Conservation (phyloP, 352 stramenopile species). For the Thraustochytrium sp. region DNA sequence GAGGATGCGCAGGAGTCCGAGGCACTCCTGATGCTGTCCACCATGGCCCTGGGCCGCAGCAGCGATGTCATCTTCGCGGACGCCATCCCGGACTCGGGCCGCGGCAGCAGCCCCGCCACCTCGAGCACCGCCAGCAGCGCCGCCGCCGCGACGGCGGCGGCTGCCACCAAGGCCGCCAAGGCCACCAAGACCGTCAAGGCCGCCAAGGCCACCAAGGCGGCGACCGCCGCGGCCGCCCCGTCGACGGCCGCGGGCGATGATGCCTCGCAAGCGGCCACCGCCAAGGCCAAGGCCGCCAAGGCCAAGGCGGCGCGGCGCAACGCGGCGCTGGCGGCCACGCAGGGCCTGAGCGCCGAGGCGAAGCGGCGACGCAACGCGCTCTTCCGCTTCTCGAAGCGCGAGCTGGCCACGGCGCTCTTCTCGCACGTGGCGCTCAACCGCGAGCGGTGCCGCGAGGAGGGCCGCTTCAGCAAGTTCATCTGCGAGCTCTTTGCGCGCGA, state of each 20-base stretch:
- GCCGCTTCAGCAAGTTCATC: not conserved
- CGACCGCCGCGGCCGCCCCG: no score
- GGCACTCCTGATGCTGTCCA: not conserved
- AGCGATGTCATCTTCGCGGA: not conserved
- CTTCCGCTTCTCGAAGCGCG: not conserved
- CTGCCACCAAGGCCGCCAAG: no score
- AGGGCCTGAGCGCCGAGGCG: not conserved
- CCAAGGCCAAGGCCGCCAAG: not conserved
- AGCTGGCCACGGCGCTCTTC: conserved; percentile 7
- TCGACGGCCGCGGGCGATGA: no score
- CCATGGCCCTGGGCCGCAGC: not conserved
- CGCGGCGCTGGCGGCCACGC: not conserved
- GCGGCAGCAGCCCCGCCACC: not conserved
- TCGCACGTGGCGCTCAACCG: not conserved
- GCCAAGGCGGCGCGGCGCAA: not conserved
- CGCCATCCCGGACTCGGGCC: not conserved
- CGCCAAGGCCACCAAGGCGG: no score
- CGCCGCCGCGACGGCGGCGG: no score
- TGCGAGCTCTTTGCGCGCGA: not conserved
- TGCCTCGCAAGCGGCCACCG: no score
- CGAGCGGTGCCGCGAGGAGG: not conserved
- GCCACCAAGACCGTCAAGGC: no score
- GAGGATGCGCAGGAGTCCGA: not conserved
- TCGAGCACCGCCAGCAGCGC: not conserved
- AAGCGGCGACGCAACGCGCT: not conserved